Evolutionary conservation across 148 eudicot genomes (phyloP).

Genomic region (Spergularia bocconei): DNA sequence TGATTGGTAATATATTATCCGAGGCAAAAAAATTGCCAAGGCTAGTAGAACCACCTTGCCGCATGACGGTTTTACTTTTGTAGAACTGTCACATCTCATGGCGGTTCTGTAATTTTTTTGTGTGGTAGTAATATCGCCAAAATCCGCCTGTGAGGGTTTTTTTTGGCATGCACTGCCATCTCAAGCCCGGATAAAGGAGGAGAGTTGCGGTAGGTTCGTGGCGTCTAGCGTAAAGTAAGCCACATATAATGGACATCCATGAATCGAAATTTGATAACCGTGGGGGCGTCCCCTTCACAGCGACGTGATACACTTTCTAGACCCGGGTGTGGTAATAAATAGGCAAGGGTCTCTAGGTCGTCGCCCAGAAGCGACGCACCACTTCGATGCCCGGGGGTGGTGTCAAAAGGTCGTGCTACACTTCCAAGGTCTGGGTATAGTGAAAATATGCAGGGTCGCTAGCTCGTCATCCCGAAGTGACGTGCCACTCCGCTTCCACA

Average conservation of each 20-base stretch:
- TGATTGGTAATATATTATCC: no score
- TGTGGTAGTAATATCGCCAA: no score
- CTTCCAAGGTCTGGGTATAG: neutral
- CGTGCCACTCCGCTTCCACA: neutral
- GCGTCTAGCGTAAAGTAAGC: neutral
- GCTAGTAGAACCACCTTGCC: no score
- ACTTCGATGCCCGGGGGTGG: neutral
- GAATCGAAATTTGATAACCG: no score
- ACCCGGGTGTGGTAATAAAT: neutral
- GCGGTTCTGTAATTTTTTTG: no score
- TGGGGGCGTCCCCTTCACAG: neutral
- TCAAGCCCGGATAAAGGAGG: constrained; percentile 1
- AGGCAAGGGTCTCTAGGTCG: no score
- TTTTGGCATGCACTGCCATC: neutral
- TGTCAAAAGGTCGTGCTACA: neutral
- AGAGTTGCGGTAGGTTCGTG: neutral
- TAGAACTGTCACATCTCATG: no score
- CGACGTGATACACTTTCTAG: neutral
- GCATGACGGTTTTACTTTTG: no score
- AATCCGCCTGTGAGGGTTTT: neutral
- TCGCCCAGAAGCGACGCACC: no score
- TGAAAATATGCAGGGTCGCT: constrained; percentile 1
- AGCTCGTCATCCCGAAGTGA: neutral
- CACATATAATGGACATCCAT: no score
- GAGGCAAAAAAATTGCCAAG: no score